phyloP scores from a whole-genome alignment of 73 alveolate genomes.

The Tetrahymena borealis region DNA sequence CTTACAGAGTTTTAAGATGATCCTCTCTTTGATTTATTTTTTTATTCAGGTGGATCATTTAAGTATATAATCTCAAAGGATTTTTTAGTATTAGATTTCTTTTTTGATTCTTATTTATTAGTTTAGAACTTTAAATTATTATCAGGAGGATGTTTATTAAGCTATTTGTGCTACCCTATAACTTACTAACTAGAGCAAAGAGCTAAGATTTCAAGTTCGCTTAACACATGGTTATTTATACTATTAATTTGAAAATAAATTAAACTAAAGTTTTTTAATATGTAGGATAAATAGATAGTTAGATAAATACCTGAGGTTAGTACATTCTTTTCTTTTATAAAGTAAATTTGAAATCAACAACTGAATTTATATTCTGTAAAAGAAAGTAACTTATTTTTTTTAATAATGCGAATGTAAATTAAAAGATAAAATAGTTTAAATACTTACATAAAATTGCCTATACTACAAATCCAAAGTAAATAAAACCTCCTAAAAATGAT shows the following conservation, averaged over 20 bases:
- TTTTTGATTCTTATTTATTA: background rate
- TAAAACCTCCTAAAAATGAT: background rate
- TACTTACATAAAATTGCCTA: background rate
- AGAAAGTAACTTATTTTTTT: background rate
- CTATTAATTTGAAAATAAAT: background rate
- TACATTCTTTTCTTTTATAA: background rate
- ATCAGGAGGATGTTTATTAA: no score
- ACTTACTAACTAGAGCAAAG: background rate
- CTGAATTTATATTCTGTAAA: background rate
- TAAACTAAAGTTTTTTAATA: no score
- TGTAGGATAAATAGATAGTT: no score
- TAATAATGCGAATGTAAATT: no score
- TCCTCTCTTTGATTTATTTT: background rate
- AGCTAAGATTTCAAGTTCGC: background rate
- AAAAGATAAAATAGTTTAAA: no score
- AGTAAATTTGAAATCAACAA: background rate
- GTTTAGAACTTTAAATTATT: background rate
- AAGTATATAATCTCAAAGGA: background rate
- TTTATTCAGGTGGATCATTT: background rate
- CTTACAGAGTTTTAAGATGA: no score
- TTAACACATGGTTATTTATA: background rate
- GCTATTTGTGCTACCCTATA: background rate
- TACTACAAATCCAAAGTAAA: background rate
- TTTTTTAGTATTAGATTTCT: background rate
- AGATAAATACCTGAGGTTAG: no score